Evolutionary conservation across 441 rosid genomes (phyloP).

Genomic region (Lepidium campestre): DNA sequence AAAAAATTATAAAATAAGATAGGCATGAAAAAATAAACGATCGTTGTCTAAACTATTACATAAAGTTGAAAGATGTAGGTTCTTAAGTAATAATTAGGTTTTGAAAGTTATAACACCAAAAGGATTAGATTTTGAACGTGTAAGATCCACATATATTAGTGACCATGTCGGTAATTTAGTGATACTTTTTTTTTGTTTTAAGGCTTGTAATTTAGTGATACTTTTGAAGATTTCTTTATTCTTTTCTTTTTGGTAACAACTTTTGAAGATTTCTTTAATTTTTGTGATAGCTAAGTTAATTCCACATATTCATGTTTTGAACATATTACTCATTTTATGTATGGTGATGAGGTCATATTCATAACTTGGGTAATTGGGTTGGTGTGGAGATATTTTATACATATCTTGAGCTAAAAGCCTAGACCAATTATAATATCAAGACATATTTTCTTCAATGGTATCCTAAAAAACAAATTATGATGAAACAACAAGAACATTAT

Average conservation of each 20-base stretch:
- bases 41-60: neutral
- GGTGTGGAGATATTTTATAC: neutral
- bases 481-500: neutral
- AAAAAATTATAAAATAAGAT: no score
- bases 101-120: neutral
- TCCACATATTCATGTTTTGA: neutral
- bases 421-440: neutral
- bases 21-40: no score
- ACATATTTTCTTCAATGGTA: neutral
- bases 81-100: neutral
- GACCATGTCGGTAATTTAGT: conserved; percentile 8
- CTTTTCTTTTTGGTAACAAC: no score
- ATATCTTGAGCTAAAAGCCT: neutral
- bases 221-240: neutral
- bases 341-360: neutral
- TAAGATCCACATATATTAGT: conserved; percentile 8
- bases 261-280: neutral
- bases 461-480: neutral
- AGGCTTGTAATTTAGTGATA: neutral
- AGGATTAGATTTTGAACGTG: conserved; percentile 12
- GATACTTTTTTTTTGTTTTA: no score
- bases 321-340: neutral
- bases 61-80: neutral
- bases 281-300: neutral
- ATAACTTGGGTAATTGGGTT: neutral